Conservation (phyloP, 768 basidiomycete species). For the Mrakia gelida region DNA sequence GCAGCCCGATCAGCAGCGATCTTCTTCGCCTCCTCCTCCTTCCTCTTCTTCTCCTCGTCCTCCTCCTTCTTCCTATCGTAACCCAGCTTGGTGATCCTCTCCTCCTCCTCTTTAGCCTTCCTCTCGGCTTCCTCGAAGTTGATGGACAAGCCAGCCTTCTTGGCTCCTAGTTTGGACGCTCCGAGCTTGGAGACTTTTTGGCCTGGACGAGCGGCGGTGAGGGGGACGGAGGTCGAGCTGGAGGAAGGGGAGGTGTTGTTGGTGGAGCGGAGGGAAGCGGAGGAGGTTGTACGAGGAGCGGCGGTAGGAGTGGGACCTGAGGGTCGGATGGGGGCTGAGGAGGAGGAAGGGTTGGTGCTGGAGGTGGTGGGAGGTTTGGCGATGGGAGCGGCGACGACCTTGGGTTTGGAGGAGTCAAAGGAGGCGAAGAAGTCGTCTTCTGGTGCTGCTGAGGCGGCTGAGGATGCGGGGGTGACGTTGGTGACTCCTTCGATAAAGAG, state of each 20-base stretch:
- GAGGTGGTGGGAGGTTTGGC: constrained; percentile 33
- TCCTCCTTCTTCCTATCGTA: constrained; percentile 83
- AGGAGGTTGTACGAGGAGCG: constrained; percentile 61
- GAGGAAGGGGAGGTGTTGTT: constrained; percentile 12
- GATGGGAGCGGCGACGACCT: constrained; percentile 35
- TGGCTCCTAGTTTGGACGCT: constrained; percentile 66
- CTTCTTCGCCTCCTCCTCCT: constrained; percentile 48
- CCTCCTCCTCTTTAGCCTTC: constrained; percentile 85
- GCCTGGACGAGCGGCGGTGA: constrained; percentile 40
- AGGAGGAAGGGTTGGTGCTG: constrained; percentile 50
- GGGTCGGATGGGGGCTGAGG: constrained; percentile 48
- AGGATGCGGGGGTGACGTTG: constrained; percentile 42
- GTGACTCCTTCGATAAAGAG: constrained; percentile 75
- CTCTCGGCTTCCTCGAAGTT: constrained; percentile 93
- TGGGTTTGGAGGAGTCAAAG: constrained; percentile 67
- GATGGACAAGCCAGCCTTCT: constrained; percentile 65
- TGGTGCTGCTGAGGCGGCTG: constrained; percentile 45
- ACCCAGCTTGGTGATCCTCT: constrained; percentile 82
- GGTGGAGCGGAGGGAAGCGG: constrained; percentile 53
- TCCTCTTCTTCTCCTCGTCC: constrained; percentile 67
- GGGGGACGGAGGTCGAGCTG: constrained; percentile 40
- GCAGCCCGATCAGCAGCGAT: constrained; percentile 39
- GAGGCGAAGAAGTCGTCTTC: constrained; percentile 96
- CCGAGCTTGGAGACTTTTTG: constrained; percentile 60
- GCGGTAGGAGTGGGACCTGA: constrained; percentile 43